phyloP scores from a whole-genome alignment of 768 basidiomycete genomes.

The Mycena belliarum region DNA sequence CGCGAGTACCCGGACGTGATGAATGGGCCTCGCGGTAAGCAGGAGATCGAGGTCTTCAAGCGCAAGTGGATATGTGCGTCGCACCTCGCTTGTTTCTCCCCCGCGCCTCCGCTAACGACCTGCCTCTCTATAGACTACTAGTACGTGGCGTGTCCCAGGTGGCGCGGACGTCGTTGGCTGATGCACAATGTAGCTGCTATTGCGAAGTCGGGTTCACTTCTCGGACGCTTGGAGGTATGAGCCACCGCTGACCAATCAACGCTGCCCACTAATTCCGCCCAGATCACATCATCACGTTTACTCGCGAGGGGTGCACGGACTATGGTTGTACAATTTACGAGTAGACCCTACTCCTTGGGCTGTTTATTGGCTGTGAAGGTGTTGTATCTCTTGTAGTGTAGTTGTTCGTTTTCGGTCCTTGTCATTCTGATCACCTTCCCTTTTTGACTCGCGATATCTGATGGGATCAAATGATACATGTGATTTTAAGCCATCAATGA shows the following conservation, averaged over 20 bases:
- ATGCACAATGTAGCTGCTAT: conserved; percentile 49
- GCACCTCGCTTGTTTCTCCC: neutral
- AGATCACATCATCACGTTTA: conserved; percentile 69
- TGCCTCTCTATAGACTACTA: conserved; percentile 42
- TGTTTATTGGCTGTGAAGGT: too few species aligned
- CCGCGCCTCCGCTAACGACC: neutral
- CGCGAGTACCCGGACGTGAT: conserved; percentile 62
- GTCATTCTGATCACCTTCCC: too few species aligned
- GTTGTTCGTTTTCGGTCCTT: too few species aligned
- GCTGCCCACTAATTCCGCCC: neutral
- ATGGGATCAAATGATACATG: too few species aligned
- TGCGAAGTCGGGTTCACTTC: conserved; percentile 76
- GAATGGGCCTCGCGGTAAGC: conserved; percentile 39
- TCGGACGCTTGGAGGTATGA: conserved; percentile 59
- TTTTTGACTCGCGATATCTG: too few species aligned
- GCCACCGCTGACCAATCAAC: conserved; percentile 20
- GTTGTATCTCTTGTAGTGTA: too few species aligned
- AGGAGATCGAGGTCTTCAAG: conserved; percentile 73
- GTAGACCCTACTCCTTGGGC: too few species aligned
- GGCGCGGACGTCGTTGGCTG: neutral
- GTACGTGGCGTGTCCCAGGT: conserved; percentile 30
- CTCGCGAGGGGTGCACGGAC: conserved; percentile 61
- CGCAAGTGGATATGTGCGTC: conserved; percentile 71
- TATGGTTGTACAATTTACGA: conserved; percentile 53
- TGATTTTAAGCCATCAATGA: too few species aligned